phyloP scores from a whole-genome alignment of 495 filamentous ascomycete species.

The Penicillium coprophilum region DNA sequence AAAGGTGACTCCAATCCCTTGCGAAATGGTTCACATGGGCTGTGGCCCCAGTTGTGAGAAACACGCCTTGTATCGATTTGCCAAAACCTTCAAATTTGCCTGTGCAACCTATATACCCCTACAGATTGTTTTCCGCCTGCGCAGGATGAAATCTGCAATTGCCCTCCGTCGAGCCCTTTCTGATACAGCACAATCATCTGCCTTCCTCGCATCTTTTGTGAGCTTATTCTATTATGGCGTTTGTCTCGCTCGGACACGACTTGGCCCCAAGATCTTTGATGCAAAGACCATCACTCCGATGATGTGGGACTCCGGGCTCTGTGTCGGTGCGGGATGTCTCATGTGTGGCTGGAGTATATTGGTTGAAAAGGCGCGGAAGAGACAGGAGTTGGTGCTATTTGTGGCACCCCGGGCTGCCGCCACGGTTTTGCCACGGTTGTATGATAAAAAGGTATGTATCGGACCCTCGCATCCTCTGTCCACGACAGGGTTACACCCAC shows the following conservation, averaged over 20 bases:
- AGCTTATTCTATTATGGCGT: conserved; percentile 85
- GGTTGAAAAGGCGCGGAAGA: conserved; percentile 63
- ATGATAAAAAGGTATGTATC: conserved; percentile 56
- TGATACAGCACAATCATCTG: conserved; percentile 69
- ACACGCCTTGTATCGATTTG: conserved; percentile 72
- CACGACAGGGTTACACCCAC: conserved; percentile 29
- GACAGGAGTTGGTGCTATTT: conserved; percentile 81
- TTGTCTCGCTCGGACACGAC: conserved; percentile 75
- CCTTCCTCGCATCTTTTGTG: conserved; percentile 82
- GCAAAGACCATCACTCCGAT: conserved; percentile 51
- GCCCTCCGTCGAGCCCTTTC: conserved; percentile 49
- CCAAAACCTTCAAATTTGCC: conserved; percentile 69
- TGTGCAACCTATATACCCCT: conserved; percentile 80
- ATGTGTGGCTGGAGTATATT: conserved; percentile 86
- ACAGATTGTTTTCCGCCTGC: conserved; percentile 64
- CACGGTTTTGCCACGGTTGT: conserved; percentile 71
- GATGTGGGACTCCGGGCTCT: conserved; percentile 69
- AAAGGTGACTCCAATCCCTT: conserved; percentile 73
- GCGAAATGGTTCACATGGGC: conserved; percentile 86
- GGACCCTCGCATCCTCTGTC: conserved; percentile 15
- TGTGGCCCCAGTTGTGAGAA: conserved; percentile 73
- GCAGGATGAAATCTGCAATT: conserved; percentile 47
- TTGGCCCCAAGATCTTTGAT: conserved; percentile 70
- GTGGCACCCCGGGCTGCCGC: conserved; percentile 82
- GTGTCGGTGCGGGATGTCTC: conserved; percentile 71